A percentile compares a stretch with the other conserved stretches of the same genome.
Evolutionary conservation across 208 protist species (phyloP).

Genomic region (Wallacemonas sp.): DNA sequence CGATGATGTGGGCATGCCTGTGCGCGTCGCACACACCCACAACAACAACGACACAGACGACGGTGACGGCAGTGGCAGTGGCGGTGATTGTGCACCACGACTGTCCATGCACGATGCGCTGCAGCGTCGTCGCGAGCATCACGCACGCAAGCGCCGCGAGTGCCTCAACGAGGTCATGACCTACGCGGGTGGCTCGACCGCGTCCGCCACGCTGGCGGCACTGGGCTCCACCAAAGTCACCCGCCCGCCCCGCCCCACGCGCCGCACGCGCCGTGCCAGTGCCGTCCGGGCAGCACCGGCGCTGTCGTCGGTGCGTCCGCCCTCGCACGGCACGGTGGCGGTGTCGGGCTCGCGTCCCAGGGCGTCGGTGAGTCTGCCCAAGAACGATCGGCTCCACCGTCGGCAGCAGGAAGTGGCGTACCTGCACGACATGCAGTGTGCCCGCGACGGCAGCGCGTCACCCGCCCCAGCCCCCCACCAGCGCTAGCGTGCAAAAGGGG

Average conservation of each 20-base stretch:
- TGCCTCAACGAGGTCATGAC: constrained; percentile 13
- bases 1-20: neutral
- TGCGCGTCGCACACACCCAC: too few species aligned
- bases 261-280: too few species aligned
- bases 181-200: neutral
- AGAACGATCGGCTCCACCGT: neutral
- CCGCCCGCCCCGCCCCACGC: too few species aligned
- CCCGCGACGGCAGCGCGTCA: neutral
- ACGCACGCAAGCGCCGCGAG: constrained; percentile 13
- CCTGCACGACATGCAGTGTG: neutral
- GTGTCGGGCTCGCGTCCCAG: neutral
- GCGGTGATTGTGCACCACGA: neutral
- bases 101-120: neutral
- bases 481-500: neutral
- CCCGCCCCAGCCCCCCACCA: neutral
- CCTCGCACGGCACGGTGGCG: too few species aligned
- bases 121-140: constrained; percentile 1
- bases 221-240: too few species aligned
- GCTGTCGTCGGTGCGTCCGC: too few species aligned
- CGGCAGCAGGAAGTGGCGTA: neutral
- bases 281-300: too few species aligned
- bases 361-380: neutral
- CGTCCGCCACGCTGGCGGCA: neutral
- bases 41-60: too few species aligned
- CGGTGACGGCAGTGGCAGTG: neutral